phyloP scores from a whole-genome alignment of 2,329 filamentous ascomycete genomes.

The Atkinsonella texensis region DNA sequence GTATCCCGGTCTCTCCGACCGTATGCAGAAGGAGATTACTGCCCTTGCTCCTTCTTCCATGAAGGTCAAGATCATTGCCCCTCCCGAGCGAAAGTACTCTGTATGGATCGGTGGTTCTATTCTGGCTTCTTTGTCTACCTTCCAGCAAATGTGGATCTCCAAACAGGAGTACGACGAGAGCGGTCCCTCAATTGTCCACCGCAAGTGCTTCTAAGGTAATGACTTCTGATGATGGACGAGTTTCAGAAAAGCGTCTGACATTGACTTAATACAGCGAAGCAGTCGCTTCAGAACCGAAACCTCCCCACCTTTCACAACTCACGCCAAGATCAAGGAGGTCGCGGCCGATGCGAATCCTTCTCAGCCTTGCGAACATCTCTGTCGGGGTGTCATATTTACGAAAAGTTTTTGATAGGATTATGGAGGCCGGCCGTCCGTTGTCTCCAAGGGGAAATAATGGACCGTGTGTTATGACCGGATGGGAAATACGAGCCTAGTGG shows the following conservation, averaged over 20 bases:
- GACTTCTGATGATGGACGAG: neutral
- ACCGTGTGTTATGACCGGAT: constrained; percentile 38
- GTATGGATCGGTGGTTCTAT: constrained; percentile 99
- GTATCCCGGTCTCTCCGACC: constrained; percentile 99
- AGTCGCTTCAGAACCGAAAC: constrained; percentile 19
- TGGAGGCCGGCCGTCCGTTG: constrained; percentile 38
- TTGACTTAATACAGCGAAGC: constrained; percentile 12
- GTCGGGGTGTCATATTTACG: constrained; percentile 41
- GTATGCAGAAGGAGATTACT: constrained; percentile 99
- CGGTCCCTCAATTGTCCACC: constrained; percentile 97
- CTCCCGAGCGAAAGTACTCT: constrained; percentile 99
- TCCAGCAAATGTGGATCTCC: constrained; percentile 99
- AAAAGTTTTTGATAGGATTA: constrained; percentile 46
- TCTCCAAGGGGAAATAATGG: constrained; percentile 33
- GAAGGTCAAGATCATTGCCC: constrained; percentile 99
- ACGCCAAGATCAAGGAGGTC: constrained; percentile 33
- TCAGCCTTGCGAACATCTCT: constrained; percentile 34
- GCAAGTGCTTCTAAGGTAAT: constrained; percentile 98
- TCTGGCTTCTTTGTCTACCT: constrained; percentile 96
- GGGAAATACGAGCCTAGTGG: constrained; percentile 34
- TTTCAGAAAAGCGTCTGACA: constrained; percentile 12
- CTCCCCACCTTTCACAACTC: constrained; percentile 22
- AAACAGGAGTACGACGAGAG: constrained; percentile 99
- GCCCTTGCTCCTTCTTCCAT: constrained; percentile 97
- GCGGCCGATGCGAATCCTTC: constrained; percentile 30